Conservation (phyloP, 2,329 filamentous ascomycete species). For the Myriosclerotinia curreyana region DNA sequence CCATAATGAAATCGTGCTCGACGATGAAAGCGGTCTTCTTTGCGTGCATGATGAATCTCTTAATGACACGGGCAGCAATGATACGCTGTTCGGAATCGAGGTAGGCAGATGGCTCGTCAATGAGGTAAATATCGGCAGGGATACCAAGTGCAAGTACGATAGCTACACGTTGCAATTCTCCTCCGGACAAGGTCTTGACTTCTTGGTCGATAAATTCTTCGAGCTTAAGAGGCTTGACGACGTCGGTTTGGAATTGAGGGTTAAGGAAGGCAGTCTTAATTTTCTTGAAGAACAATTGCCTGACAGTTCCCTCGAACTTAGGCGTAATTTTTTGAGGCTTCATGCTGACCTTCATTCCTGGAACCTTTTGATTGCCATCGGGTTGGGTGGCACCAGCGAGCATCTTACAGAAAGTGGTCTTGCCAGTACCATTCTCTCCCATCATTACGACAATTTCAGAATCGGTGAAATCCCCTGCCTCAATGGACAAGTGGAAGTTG, state of each 20-base stretch:
- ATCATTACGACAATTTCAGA: constrained; percentile 99
- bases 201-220: constrained; percentile 99
- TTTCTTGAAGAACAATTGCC: constrained; percentile 99
- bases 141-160: constrained; percentile 95
- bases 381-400: constrained; percentile 91
- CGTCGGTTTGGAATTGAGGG: constrained; percentile 98
- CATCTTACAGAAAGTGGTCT: constrained; percentile 98
- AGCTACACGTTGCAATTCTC: constrained; percentile 98
- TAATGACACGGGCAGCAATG: constrained; percentile 94
- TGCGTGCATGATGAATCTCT: constrained; percentile 99
- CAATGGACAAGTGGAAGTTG: constrained; percentile 78
- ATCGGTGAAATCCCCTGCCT: constrained; percentile 86
- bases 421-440: constrained; percentile 99
- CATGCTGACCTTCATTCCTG: constrained; percentile 97
- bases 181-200: constrained; percentile 97
- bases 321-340: constrained; percentile 99
- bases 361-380: constrained; percentile 73
- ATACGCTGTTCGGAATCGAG: constrained; percentile 99
- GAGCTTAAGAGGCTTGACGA: constrained; percentile 98
- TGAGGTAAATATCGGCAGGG: constrained; percentile 96
- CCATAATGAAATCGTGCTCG: constrained; percentile 99
- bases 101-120: constrained; percentile 96
- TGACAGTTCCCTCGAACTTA: constrained; percentile 95
- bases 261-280: constrained; percentile 96
- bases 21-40: constrained; percentile 99